Conservation (phyloP, 352 stramenopile species). For the Phytophthora sp. region DNA sequence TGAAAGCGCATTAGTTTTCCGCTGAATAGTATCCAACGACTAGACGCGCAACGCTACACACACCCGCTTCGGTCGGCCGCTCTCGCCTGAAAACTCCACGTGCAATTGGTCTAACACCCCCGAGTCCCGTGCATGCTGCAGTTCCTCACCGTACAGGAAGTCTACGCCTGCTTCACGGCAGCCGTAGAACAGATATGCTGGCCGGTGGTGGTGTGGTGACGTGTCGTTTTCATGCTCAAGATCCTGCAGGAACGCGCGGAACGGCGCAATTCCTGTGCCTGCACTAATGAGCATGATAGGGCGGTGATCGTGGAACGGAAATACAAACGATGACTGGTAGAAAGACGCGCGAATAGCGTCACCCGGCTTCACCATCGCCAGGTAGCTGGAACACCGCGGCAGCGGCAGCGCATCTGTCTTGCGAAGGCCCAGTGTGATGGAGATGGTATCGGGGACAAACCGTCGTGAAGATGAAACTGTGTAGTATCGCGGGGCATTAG, state of each 20-base stretch:
- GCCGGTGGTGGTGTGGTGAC: constrained; percentile 31
- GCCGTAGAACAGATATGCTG: constrained; percentile 81
- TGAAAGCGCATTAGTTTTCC: constrained; percentile 1
- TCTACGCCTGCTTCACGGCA: constrained; percentile 66
- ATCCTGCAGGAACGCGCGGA: constrained; percentile 82
- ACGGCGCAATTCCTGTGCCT: constrained; percentile 83
- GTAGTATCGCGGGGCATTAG: constrained; percentile 79
- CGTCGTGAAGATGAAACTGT: constrained; percentile 81
- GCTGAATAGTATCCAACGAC: neutral
- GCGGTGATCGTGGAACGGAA: constrained; percentile 59
- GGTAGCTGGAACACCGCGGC: constrained; percentile 80
- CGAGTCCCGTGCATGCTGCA: constrained; percentile 43
- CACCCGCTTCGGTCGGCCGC: constrained; percentile 49
- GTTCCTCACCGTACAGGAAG: constrained; percentile 76
- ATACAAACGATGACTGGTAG: constrained; percentile 80
- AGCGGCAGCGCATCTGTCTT: constrained; percentile 55
- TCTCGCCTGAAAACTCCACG: constrained; percentile 65
- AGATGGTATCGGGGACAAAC: constrained; percentile 59
- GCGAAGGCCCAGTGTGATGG: constrained; percentile 76
- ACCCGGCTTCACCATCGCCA: constrained; percentile 53
- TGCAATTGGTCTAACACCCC: constrained; percentile 61
- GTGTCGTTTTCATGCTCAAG: constrained; percentile 60
- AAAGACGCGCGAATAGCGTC: constrained; percentile 68
- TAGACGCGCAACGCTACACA: constrained; percentile 19
- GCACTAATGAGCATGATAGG: constrained; percentile 82